Percentiles rank a stretch among this genome's conserved stretches.
Evolutionary conservation across 148 eudicot species (phyloP).

Genomic region (Beta vulgaris): DNA sequence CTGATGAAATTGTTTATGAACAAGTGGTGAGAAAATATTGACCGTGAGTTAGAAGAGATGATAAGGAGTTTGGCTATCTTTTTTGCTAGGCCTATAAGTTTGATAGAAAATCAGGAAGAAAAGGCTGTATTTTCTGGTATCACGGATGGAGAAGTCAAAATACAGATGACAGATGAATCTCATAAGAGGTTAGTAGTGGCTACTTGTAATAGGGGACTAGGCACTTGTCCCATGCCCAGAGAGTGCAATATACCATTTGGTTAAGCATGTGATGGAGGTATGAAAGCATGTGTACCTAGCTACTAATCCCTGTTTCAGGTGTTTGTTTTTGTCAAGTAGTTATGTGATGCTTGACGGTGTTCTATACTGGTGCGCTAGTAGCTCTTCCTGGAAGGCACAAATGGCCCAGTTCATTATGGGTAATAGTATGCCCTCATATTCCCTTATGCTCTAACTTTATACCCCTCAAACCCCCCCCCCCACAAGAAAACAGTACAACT

Average conservation of each 20-base stretch:
- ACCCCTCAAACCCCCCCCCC: neutral
- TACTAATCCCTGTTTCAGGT: neutral
- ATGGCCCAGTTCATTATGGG: neutral
- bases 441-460: neutral
- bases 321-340: neutral
- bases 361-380: neutral
- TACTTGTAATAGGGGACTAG: neutral
- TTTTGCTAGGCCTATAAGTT: neutral
- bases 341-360: neutral
- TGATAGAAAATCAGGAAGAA: neutral
- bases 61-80: neutral
- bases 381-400: neutral
- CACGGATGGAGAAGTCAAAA: neutral
- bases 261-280: too few relatives aligned
- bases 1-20: too few relatives aligned
- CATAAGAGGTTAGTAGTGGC: neutral
- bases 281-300: neutral
- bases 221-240: neutral
- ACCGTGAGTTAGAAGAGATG: too few relatives aligned
- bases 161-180: neutral
- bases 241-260: neutral
- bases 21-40: too few relatives aligned
- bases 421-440: neutral
- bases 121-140: neutral
- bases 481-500: neutral